These are phyloP conservation scores for Tylopilus cervinicoccineus DNA, from an alignment of 768 basidiomycete species.

Conservation along the genomic window DNA sequence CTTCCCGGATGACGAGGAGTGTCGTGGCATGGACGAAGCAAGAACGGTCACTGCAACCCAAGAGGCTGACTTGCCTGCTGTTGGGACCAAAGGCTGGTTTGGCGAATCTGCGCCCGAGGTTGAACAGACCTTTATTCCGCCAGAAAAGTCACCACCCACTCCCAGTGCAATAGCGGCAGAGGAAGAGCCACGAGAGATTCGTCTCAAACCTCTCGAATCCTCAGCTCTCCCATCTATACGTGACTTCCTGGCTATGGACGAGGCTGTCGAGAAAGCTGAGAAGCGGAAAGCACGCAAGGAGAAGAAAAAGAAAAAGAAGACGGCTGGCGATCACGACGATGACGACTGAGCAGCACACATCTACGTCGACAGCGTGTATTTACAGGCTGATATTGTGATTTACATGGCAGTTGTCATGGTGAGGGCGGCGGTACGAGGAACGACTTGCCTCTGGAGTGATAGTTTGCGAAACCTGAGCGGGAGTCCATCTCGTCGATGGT, in stretches of 20 bases:
- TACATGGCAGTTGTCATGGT: not conserved
- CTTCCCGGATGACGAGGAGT: conserved; percentile 53
- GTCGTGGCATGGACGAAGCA: conserved; percentile 12
- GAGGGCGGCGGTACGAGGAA: conserved; percentile 24
- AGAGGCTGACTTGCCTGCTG: conserved; percentile 8
- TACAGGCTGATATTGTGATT: not conserved
- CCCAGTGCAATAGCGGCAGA: conserved; percentile 9
- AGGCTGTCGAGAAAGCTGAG: conserved; percentile 56
- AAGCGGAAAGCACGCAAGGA: conserved; percentile 75
- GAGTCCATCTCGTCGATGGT: conserved; percentile 77
- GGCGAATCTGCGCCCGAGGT: conserved; percentile 35
- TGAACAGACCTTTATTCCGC: not conserved
- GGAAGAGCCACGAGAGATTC: conserved; percentile 41
- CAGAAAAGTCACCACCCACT: conserved; percentile 13
- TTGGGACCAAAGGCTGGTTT: conserved; percentile 42
- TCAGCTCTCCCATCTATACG: conserved; percentile 80
- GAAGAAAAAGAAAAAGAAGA: conserved; percentile 48
- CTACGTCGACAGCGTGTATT: conserved; percentile 3
- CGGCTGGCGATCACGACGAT: conserved; percentile 24
- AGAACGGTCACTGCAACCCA: conserved; percentile 8
- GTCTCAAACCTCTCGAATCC: conserved; percentile 73
- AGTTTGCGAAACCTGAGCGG: conserved; percentile 57
- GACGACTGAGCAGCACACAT: conserved; percentile 28
- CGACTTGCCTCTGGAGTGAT: conserved; percentile 51
- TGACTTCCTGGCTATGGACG: conserved; percentile 76